Conservation (phyloP, 768 basidiomycete genomes). For the Tulasnella sp. region DNA sequence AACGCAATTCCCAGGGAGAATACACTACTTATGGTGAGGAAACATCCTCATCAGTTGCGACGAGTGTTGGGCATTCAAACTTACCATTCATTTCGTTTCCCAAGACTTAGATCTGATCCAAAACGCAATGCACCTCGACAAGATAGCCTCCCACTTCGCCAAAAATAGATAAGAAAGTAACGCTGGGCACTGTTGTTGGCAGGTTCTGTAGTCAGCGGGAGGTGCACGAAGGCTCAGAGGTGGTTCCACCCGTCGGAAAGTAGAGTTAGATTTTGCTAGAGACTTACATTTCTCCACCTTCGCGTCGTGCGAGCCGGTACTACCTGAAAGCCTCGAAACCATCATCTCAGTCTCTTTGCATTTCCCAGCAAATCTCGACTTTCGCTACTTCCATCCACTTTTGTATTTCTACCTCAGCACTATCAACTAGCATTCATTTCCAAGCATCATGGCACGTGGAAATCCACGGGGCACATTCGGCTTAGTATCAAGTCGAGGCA, state of each 20-base stretch:
- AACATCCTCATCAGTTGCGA: no score
- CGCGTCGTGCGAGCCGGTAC: not conserved
- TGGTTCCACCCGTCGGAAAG: not conserved
- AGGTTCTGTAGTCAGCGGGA: no score
- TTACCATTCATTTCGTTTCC: no score
- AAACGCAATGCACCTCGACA: no score
- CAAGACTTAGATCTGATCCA: no score
- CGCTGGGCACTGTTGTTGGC: no score
- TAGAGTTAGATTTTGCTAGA: not conserved
- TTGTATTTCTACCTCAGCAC: not conserved
- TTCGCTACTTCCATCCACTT: not conserved
- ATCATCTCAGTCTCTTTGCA: not conserved
- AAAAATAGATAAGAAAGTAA: no score
- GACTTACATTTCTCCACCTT: not conserved
- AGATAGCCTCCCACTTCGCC: no score
- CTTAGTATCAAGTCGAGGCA: conserved; percentile 20
- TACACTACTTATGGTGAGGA: no score
- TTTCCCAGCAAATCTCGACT: not conserved
- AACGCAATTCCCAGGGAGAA: no score
- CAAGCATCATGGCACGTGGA: conserved; percentile 18
- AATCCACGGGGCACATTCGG: conserved; percentile 27
- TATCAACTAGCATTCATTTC: not conserved
- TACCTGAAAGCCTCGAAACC: not conserved
- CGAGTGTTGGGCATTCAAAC: no score
- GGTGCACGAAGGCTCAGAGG: no score